A percentile compares a stretch with the other conserved stretches of the same genome.
Evolutionary conservation across 2,329 filamentous ascomycete species (phyloP).

Genomic region (Talaromyces islandicus): DNA sequence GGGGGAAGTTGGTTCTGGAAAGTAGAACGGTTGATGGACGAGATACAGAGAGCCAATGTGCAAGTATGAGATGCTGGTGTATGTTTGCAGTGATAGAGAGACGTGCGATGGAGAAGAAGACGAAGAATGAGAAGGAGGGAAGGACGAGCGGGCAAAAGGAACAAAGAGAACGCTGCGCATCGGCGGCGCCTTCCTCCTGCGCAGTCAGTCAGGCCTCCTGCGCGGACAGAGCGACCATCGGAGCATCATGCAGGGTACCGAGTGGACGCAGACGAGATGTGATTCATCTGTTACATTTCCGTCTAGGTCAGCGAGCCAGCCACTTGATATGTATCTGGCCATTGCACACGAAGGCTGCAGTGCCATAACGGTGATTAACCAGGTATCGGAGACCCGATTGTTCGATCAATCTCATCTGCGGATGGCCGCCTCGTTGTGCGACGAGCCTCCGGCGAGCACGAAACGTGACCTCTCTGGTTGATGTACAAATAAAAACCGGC

Average conservation of each 20-base stretch:
- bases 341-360: neutral
- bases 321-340: neutral
- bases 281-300: neutral
- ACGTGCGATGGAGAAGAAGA: neutral
- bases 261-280: neutral
- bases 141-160: neutral
- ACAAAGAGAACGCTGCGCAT: neutral
- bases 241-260: neutral
- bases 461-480: neutral
- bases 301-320: neutral
- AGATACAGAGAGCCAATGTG: neutral
- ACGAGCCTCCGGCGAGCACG: neutral
- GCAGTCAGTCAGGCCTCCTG: neutral
- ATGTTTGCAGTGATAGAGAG: neutral
- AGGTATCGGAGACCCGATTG: neutral
- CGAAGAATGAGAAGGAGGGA: neutral
- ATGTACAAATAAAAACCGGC: neutral
- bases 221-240: neutral
- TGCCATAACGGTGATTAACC: neutral
- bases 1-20: neutral
- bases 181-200: neutral
- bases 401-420: neutral
- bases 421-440: neutral
- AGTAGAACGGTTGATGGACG: neutral
- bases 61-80: neutral